A percentile compares a stretch with the other conserved stretches of the same genome.
Conservation (phyloP, 768 basidiomycete species). For the Mycena pura region DNA sequence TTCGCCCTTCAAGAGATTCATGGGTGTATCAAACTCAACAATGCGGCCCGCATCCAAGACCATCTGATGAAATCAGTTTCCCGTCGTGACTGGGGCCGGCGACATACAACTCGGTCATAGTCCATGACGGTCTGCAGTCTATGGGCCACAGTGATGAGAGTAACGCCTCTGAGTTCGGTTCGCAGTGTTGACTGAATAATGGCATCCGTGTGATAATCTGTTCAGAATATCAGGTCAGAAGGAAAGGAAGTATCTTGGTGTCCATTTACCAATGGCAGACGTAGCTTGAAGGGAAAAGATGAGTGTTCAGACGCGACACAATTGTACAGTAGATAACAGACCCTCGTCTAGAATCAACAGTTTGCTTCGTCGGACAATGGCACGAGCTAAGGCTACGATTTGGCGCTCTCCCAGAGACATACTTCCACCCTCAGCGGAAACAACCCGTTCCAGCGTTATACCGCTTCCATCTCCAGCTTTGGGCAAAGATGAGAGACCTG, state of each 20-base stretch:
- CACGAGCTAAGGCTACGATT: conserved; percentile 64
- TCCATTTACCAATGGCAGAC: conserved; percentile 45
- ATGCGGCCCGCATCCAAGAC: background rate
- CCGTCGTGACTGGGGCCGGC: background rate
- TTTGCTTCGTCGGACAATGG: conserved; percentile 63
- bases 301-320: background rate
- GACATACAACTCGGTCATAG: conserved; percentile 62
- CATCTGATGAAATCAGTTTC: background rate
- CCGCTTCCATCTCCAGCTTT: conserved; percentile 39
- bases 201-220: conserved; percentile 63
- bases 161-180: conserved; percentile 48
- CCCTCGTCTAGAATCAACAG: conserved; percentile 66
- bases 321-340: conserved; percentile 16
- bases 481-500: conserved; percentile 51
- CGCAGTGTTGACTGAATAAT: conserved; percentile 64
- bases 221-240: background rate
- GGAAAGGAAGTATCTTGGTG: background rate
- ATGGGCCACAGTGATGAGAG: conserved; percentile 66
- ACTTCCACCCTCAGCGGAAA: conserved; percentile 52
- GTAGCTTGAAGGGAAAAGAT: conserved; percentile 41
- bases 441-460: conserved; percentile 52
- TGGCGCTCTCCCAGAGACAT: conserved; percentile 68
- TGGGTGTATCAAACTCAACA: conserved; percentile 60
- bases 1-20: conserved; percentile 50
- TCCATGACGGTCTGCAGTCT: conserved; percentile 66